Conservation (phyloP, 495 filamentous ascomycete species). For the Astrocystis sublimbata region DNA sequence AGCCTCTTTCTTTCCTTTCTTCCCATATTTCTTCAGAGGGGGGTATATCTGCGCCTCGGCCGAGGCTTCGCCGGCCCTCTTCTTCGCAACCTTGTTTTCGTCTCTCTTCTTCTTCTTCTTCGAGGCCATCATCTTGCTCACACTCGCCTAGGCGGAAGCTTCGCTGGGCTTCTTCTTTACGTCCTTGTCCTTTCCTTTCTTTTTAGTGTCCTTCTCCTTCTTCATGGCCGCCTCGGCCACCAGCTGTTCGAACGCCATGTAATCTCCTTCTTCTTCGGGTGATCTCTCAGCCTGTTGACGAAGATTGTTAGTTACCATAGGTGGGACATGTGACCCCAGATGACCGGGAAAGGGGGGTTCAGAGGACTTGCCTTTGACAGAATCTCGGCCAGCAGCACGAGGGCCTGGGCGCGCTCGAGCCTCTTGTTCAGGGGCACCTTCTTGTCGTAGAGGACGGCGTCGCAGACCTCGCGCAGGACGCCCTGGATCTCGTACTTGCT, state of each 20-base stretch:
- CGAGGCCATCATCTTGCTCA: neutral
- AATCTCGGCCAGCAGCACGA: conserved; percentile 85
- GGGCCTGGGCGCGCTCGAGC: conserved; percentile 83
- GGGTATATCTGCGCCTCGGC: neutral
- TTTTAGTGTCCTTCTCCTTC: conserved; percentile 78
- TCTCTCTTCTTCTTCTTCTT: conserved; percentile 55
- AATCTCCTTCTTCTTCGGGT: conserved; percentile 96
- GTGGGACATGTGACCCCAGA: neutral
- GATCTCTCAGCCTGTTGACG: conserved; percentile 74
- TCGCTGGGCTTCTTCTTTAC: conserved; percentile 24
- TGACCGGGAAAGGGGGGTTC: conserved; percentile 19
- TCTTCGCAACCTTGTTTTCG: conserved; percentile 54
- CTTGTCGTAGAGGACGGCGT: conserved; percentile 70
- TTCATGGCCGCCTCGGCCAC: conserved; percentile 95
- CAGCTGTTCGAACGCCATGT: conserved; percentile 97
- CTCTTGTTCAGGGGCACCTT: conserved; percentile 79
- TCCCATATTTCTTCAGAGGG: too few species aligned
- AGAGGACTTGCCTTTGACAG: conserved; percentile 68
- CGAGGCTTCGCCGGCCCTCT: neutral
- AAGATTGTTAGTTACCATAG: conserved; percentile 27
- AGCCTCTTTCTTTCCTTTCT: neutral
- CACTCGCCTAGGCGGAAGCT: conserved; percentile 13
- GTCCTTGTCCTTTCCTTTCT: conserved; percentile 67
- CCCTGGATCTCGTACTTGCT: conserved; percentile 98
- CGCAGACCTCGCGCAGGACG: conserved; percentile 87